Base-by-base conservation (phyloP, 2,329 filamentous ascomycete species). In the Chaetomium strumarium region DNA sequence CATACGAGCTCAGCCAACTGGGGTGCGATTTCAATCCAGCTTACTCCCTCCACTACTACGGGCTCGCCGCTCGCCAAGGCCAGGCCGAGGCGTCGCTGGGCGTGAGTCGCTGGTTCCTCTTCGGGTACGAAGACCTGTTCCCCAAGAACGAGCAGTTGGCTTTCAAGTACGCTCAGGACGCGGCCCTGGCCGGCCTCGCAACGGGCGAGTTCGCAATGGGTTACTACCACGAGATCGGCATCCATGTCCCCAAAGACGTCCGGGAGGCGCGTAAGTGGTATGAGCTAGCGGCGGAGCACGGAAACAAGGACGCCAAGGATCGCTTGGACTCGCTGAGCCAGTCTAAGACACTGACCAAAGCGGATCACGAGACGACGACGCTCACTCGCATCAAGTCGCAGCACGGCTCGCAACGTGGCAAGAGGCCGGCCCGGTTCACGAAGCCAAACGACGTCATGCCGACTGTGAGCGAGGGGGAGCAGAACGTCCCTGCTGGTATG, bases 51-150 rank as follows among this genome's bases (percentile, higher is more conserved):
- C 93, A 99, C 67, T 99, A 99, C 73, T 96, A 97, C 65, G 89
- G 90, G 36, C 78, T 99, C 31, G 92, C 93, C 19, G 88, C 93
- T 12, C 85, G 88, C 59, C 93, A 97, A 71, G 92, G 91, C 16
- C 90, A 97, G 63, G 78, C 90, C 0, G 93, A 99, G 67, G 93
- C 92, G 0, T 90, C 96, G 55, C 87, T 99, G 71, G 90, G 92
- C 29, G 90, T 99, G 56, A 97, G 92, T 70, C 93, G 96, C 70
- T 99, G 93, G 93, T 99, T 97, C 66, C 77, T 99, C 29, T 97
- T 95, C 64, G 93, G 93, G 2, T 91, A 93, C 59, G 92, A 97
- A 60, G 86, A 86, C 19, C 78, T 95, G 7, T 96, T 99, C 65
- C 81, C 88, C 55, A 97, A 97, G 77, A 97, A 96, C 64, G 93